These are phyloP conservation scores for Wickerhamia fluorescens DNA, from an alignment of 805 yeast species.

Conservation along the genomic window DNA sequence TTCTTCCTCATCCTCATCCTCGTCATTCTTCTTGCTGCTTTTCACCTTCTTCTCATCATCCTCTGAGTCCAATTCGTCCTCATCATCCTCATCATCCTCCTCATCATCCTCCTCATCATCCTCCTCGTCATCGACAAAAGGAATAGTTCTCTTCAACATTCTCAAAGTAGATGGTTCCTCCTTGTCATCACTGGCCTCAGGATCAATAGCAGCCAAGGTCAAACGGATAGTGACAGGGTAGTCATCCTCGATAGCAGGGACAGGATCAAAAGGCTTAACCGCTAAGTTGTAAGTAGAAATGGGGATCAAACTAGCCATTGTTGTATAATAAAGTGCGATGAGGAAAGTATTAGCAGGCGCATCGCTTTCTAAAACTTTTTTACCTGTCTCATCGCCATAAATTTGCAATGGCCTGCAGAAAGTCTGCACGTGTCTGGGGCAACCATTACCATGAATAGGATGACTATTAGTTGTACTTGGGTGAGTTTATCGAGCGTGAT, in stretches of 20 bases:
- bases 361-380: too few species aligned
- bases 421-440: too few species aligned
- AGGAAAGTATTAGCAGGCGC: too few species aligned
- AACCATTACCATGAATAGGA: too few species aligned
- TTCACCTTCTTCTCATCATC: conserved; percentile 28
- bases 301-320: conserved; percentile 72
- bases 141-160: conserved; percentile 64
- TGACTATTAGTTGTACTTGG: too few species aligned
- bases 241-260: conserved; percentile 78
- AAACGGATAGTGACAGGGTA: conserved; percentile 85
- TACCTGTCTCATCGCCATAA: too few species aligned
- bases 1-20: conserved; percentile 45
- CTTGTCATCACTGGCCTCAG: conserved; percentile 75
- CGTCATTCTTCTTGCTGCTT: conserved; percentile 21
- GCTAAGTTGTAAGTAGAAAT: conserved; percentile 82
- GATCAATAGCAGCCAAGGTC: conserved; percentile 94
- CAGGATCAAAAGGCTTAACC: conserved; percentile 80
- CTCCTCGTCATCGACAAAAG: conserved; percentile 35
- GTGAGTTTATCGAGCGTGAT: too few species aligned
- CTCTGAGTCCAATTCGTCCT: conserved; percentile 39
- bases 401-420: too few species aligned
- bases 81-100: conserved; percentile 41
- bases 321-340: conserved; percentile 8
- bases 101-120: conserved; percentile 36
- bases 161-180: conserved; percentile 84